Percentiles rank a stretch among this genome's conserved stretches.
Conservation (phyloP, 306 rosid species). For the Lathyrus aphaca region DNA sequence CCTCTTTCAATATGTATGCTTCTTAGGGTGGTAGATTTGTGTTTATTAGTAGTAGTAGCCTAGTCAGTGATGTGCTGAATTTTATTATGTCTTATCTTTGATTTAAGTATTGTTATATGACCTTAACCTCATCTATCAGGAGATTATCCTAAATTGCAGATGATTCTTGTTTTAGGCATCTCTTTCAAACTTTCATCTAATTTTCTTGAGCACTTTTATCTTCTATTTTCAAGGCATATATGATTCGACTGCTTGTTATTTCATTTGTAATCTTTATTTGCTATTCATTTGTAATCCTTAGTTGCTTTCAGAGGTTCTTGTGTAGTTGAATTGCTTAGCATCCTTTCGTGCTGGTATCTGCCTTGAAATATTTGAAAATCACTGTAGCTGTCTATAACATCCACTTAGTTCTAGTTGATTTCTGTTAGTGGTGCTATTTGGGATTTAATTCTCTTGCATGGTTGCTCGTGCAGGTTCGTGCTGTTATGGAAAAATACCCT, state of each 20-base stretch:
- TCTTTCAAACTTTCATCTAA: neutral
- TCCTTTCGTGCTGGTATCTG: conserved; percentile 8
- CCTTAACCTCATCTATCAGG: neutral
- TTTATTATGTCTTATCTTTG: neutral
- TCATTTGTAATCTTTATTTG: conserved; percentile 17
- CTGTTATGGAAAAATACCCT: conserved; percentile 90
- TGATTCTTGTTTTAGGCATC: neutral
- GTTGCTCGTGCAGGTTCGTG: conserved; percentile 69
- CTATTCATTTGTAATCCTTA: conserved; percentile 22
- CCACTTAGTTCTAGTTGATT: conserved; percentile 19
- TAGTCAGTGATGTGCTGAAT: conserved; percentile 1
- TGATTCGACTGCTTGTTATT: conserved; percentile 8
- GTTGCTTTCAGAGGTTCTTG: neutral
- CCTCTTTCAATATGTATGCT: conserved; percentile 16
- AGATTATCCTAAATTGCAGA: neutral
- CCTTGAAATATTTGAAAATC: conserved; percentile 18
- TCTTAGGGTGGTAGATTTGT: conserved; percentile 14
- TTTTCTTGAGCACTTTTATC: neutral
- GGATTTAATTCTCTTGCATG: conserved; percentile 29
- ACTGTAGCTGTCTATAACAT: neutral
- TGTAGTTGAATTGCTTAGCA: conserved; percentile 8
- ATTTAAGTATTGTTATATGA: conserved; percentile 13
- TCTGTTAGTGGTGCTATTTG: conserved; percentile 7
- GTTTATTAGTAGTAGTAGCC: conserved; percentile 20
- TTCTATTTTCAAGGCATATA: neutral